These are phyloP conservation scores for Parastagonospora avenae DNA, from an alignment of 2,329 filamentous ascomycete species.

Conservation along the genomic window DNA sequence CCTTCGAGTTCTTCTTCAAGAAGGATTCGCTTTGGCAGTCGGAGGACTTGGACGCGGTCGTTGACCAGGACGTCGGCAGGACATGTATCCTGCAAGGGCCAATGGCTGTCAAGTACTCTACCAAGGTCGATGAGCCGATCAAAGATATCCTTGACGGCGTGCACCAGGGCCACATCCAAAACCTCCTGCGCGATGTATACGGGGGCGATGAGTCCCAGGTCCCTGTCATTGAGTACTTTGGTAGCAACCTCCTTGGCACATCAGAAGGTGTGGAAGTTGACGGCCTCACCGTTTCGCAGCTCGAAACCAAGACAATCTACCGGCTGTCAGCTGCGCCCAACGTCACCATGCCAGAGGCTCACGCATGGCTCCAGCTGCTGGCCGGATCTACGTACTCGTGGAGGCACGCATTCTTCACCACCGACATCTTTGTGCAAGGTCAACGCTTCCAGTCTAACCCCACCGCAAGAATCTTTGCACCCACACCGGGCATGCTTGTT, in stretches of 20 bases:
- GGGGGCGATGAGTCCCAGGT: constrained; percentile 73
- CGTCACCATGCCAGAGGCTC: constrained; percentile 74
- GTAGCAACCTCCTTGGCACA: constrained; percentile 78
- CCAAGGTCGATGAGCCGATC: constrained; percentile 87
- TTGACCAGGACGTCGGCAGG: constrained; percentile 92
- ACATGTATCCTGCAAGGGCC: constrained; percentile 97
- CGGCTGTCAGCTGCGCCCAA: constrained; percentile 78
- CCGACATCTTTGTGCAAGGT: constrained; percentile 92
- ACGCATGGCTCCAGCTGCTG: constrained; percentile 86
- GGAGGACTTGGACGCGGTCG: constrained; percentile 93
- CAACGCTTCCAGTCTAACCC: constrained; percentile 98
- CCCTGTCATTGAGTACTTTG: constrained; percentile 92
- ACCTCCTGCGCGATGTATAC: constrained; percentile 81
- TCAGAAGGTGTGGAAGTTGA: constrained; percentile 74
- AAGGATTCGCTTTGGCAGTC: constrained; percentile 99
- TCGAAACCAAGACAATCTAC: constrained; percentile 80
- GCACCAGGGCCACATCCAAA: constrained; percentile 84
- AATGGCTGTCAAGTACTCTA: constrained; percentile 89
- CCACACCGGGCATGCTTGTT: constrained; percentile 82
- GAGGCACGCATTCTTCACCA: constrained; percentile 92
- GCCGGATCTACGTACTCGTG: constrained; percentile 87
- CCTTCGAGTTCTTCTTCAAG: constrained; percentile 99
- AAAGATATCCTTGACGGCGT: constrained; percentile 93
- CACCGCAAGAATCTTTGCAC: constrained; percentile 87
- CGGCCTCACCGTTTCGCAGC: constrained; percentile 81